A percentile compares a stretch with the other conserved stretches of the same genome.
Conservation (phyloP, 2,329 filamentous ascomycete genomes). For the Aspergillus flavus region DNA sequence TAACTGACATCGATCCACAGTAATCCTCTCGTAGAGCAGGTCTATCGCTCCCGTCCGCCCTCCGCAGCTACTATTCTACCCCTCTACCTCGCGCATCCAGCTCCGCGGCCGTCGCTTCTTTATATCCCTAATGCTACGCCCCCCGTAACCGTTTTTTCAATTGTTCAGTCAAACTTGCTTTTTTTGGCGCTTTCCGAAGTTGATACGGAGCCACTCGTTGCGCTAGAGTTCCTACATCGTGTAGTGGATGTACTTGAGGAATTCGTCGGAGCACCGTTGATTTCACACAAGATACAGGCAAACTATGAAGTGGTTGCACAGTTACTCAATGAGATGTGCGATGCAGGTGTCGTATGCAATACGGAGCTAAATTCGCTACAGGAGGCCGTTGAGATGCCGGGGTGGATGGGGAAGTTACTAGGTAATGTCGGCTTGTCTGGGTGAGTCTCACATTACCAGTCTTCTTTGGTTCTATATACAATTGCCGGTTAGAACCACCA, state of each 20-base stretch:
- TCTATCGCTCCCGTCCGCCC: constrained; percentile 80
- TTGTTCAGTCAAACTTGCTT: constrained; percentile 83
- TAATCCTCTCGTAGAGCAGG: constrained; percentile 82
- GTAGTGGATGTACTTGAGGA: constrained; percentile 91
- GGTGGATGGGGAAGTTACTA: constrained; percentile 83
- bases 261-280: constrained; percentile 83
- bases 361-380: constrained; percentile 91
- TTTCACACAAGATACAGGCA: constrained; percentile 82
- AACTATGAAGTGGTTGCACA: constrained; percentile 95
- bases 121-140: constrained; percentile 82
- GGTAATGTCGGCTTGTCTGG: constrained; percentile 83
- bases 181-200: constrained; percentile 82
- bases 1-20: constrained; percentile 49
- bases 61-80: constrained; percentile 75
- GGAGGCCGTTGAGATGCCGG: constrained; percentile 89
- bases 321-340: constrained; percentile 92
- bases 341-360: constrained; percentile 83
- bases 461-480: no score
- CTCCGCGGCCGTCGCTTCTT: constrained; percentile 81
- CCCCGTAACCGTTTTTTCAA: constrained; percentile 83
- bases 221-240: constrained; percentile 92
- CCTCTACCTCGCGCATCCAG: constrained; percentile 80
- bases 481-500: background rate
- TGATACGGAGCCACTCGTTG: constrained; percentile 85
- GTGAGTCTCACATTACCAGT: constrained; percentile 44